These are phyloP conservation scores for Acanthamoeba quina DNA, from an alignment of 208 protist species.

Conservation along the genomic window DNA sequence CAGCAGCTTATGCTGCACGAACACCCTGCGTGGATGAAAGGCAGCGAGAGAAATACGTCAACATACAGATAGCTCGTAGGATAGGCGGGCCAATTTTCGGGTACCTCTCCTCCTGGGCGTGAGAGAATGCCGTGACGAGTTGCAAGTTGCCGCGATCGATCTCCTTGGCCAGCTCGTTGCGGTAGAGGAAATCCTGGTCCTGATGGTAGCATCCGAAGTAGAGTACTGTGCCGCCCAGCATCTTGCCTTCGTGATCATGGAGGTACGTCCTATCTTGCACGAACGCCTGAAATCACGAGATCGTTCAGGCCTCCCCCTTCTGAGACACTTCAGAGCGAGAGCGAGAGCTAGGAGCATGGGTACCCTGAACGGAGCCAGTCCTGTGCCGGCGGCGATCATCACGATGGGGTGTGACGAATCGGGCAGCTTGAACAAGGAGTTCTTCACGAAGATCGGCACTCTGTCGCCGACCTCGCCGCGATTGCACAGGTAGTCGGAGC, in stretches of 20 bases:
- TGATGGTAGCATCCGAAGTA: constrained; percentile 19
- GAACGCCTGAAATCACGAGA: neutral
- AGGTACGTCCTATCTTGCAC: constrained; percentile 11
- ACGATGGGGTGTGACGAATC: neutral
- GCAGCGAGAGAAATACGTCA: neutral
- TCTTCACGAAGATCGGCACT: constrained; percentile 15
- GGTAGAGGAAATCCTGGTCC: constrained; percentile 50
- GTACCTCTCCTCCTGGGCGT: constrained; percentile 12
- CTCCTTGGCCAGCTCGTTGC: neutral
- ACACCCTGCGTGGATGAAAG: neutral
- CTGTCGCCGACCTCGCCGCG: neutral
- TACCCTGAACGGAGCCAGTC: constrained; percentile 47
- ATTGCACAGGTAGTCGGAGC: constrained; percentile 37
- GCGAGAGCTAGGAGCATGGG: too few relatives aligned
- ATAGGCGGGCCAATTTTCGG: neutral
- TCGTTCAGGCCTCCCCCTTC: neutral
- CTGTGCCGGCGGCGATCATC: constrained; percentile 62
- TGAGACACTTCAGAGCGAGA: neutral
- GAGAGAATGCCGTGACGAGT: constrained; percentile 28
- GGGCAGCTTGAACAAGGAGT: neutral
- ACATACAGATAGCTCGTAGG: neutral
- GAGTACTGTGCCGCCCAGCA: neutral
- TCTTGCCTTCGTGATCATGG: neutral
- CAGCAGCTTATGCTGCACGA: constrained; percentile 25
- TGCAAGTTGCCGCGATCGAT: neutral